Percentiles rank a stretch among this genome's conserved stretches.
Conservation (phyloP, 371 early-diverging fungal species). For the Astathelohania contejeani region DNA sequence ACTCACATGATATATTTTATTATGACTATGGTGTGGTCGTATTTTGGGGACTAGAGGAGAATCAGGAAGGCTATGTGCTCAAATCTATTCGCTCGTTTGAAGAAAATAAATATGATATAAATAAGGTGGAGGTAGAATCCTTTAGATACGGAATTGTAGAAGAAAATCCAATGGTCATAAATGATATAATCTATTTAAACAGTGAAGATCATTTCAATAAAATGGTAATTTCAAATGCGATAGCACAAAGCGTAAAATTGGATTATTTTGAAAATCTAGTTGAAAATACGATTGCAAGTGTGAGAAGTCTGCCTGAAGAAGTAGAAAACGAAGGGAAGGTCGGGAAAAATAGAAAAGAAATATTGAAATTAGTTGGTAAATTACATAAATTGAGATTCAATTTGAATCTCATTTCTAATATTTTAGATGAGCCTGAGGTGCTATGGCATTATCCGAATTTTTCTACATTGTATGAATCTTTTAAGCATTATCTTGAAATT, state of each 20-base stretch:
- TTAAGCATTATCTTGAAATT: slow-evolving; percentile 51
- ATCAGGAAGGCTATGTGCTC: slow-evolving; percentile 36
- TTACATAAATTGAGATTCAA: slow-evolving; percentile 49
- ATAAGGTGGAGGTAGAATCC: slow-evolving; percentile 46
- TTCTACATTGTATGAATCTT: slow-evolving; percentile 49
- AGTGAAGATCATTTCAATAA: slow-evolving; percentile 49
- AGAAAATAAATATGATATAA: slow-evolving; percentile 38
- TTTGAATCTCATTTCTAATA: slow-evolving; percentile 51
- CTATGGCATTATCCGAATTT: slow-evolving; percentile 51
- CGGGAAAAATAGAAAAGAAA: slow-evolving; percentile 45
- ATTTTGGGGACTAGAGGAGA: slow-evolving; percentile 50
- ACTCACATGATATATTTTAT: slow-evolving; percentile 44
- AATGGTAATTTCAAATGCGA: slow-evolving; percentile 52
- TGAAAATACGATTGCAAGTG: slow-evolving; percentile 46
- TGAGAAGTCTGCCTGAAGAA: slow-evolving; percentile 51
- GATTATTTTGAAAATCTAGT: slow-evolving; percentile 52
- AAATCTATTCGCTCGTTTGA: slow-evolving; percentile 44
- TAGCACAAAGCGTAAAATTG: slow-evolving; percentile 53
- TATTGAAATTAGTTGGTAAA: slow-evolving; percentile 46
- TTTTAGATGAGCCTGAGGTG: slow-evolving; percentile 52
- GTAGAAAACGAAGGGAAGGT: slow-evolving; percentile 48
- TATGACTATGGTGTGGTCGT: slow-evolving; percentile 51
- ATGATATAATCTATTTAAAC: slow-evolving; percentile 51
- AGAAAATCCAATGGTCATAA: slow-evolving; percentile 46
- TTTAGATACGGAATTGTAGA: slow-evolving; percentile 50